phyloP scores from a whole-genome alignment of 768 basidiomycete species.

The Gymnopilus junonius region DNA sequence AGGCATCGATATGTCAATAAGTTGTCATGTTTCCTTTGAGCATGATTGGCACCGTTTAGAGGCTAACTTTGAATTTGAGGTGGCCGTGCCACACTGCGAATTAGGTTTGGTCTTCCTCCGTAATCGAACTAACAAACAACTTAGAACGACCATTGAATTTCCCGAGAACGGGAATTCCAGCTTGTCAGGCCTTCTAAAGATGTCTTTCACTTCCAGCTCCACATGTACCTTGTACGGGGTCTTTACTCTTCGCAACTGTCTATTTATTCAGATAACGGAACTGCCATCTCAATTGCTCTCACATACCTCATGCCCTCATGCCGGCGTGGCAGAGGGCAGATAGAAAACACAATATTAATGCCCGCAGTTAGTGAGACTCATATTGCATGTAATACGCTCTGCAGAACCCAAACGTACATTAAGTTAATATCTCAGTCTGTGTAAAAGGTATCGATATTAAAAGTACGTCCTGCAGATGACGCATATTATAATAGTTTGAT shows the following conservation, averaged over 20 bases:
- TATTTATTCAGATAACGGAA: constrained; percentile 9
- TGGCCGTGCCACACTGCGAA: constrained; percentile 12
- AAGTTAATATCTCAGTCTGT: constrained; percentile 1
- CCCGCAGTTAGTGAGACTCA: constrained; percentile 1
- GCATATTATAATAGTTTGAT: constrained; percentile 9
- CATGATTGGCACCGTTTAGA: constrained; percentile 5
- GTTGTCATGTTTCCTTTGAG: not conserved
- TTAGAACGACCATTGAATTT: not conserved
- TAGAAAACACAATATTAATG: not conserved
- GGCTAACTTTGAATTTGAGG: constrained; percentile 2
- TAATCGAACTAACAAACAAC: not conserved
- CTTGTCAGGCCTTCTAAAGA: not conserved
- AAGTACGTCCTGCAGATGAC: not conserved
- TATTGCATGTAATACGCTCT: constrained; percentile 8
- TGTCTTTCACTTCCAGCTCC: not conserved
- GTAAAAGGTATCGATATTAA: constrained; percentile 1
- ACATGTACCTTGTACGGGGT: not conserved
- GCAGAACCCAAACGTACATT: constrained; percentile 1
- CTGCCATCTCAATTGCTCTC: constrained; percentile 3
- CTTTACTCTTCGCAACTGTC: not conserved
- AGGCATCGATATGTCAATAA: not conserved
- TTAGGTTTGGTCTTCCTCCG: not conserved
- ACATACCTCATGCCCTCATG: too few species aligned
- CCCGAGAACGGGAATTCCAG: not conserved
- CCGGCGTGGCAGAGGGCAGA: not conserved